phyloP scores from a whole-genome alignment of 2,329 filamentous ascomycete species.

The Aspergillus sp. region DNA sequence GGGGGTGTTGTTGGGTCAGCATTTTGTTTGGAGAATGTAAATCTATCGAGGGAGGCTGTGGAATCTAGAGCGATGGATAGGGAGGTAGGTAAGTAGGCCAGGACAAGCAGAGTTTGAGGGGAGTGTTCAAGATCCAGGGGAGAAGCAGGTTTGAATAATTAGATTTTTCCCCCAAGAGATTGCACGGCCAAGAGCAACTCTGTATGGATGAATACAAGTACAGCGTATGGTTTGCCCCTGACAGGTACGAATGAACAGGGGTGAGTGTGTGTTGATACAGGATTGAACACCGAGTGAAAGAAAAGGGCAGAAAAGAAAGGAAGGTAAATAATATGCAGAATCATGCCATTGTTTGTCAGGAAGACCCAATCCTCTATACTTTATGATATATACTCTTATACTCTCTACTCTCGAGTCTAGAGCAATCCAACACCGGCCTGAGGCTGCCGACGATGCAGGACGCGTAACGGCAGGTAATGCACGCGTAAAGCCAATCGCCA shows the following conservation, averaged over 20 bases:
- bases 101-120: neutral
- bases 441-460: slow-evolving; percentile 18
- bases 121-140: neutral
- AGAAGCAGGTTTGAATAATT: neutral
- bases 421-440: neutral
- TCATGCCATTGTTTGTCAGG: neutral
- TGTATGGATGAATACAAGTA: slow-evolving; percentile 7
- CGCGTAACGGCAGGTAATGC: slow-evolving; percentile 25
- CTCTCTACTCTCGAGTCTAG: neutral
- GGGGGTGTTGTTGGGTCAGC: slow-evolving; percentile 1
- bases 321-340: neutral
- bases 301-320: neutral
- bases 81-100: neutral
- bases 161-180: neutral
- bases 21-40: neutral
- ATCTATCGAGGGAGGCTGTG: neutral
- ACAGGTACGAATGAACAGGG: neutral
- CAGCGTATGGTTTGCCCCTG: neutral
- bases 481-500: slow-evolving; percentile 39
- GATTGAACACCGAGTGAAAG: neutral
- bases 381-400: neutral
- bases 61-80: neutral
- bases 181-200: neutral
- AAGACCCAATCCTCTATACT: neutral
- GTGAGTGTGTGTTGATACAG: slow-evolving; percentile 2